phyloP scores from a whole-genome alignment of 768 basidiomycete species.

The Tubosaeta sp. region DNA sequence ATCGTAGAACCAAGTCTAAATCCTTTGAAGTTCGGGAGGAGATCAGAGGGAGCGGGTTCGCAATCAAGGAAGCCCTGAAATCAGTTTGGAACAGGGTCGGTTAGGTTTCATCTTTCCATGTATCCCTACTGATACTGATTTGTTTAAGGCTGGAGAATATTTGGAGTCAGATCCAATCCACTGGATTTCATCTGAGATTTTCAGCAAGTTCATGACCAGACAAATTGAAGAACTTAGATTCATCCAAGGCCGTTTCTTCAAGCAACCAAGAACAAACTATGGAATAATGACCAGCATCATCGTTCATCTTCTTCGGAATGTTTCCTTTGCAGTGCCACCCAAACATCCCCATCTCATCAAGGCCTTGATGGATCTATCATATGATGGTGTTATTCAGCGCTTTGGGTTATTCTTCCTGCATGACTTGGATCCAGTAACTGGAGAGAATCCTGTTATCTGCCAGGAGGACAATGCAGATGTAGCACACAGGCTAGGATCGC shows the following conservation, averaged over 20 bases:
- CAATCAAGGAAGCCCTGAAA: not conserved
- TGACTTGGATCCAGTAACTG: constrained; percentile 4
- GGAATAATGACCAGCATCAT: constrained; percentile 8
- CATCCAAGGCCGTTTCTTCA: constrained; percentile 1
- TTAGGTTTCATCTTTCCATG: not conserved
- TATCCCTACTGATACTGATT: not conserved
- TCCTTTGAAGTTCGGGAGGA: not conserved
- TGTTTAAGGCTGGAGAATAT: constrained; percentile 2
- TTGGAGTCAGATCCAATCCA: constrained; percentile 1
- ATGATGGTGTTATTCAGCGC: constrained; percentile 1
- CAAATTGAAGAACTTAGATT: constrained; percentile 2
- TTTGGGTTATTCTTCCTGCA: constrained; percentile 8
- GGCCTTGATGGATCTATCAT: constrained; percentile 1
- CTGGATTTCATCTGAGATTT: constrained; percentile 3
- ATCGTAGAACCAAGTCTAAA: not conserved
- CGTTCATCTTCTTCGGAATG: not conserved
- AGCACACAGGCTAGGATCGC: not conserved
- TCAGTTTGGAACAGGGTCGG: not conserved
- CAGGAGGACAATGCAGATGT: not conserved
- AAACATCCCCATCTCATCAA: not conserved
- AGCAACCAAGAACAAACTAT: not conserved
- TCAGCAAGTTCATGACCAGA: constrained; percentile 1
- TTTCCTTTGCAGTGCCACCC: not conserved
- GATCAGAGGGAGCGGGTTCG: not conserved
- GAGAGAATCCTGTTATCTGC: not conserved